phyloP scores from a whole-genome alignment of 768 basidiomycete species.

The Hygrocybe punicea region DNA sequence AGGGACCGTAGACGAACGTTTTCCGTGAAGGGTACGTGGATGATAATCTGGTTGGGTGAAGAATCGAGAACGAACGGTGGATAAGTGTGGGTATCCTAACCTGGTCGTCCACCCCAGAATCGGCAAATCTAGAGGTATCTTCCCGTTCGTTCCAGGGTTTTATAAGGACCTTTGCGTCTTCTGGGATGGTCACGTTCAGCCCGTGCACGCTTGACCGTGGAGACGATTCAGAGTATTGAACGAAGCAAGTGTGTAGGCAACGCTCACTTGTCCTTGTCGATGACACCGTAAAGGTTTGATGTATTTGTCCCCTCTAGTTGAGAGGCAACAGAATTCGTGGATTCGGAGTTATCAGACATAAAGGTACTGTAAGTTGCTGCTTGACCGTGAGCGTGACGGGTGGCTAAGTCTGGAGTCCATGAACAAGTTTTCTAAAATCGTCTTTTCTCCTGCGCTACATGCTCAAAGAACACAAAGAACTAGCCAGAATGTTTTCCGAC shows the following conservation, averaged over 20 bases:
- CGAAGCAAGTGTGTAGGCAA: neutral
- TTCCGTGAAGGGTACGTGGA: conserved; percentile 78
- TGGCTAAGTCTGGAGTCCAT: neutral
- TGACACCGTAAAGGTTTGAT: conserved; percentile 55
- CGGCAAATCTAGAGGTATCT: conserved; percentile 58
- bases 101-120: conserved; percentile 86
- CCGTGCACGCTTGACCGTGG: conserved; percentile 69
- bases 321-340: conserved; percentile 42
- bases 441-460: neutral
- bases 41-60: conserved; percentile 53
- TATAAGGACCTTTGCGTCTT: conserved; percentile 70
- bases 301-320: conserved; percentile 47
- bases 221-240: conserved; percentile 5
- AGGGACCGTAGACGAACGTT: conserved; percentile 74
- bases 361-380: no score
- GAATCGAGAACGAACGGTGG: conserved; percentile 9
- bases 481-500: neutral
- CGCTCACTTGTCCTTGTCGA: conserved; percentile 67
- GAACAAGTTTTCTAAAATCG: neutral
- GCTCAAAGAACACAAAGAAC: neutral
- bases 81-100: conserved; percentile 34
- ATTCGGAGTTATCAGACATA: conserved; percentile 26
- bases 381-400: neutral
- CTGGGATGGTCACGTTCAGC: conserved; percentile 75
- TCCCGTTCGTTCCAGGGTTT: conserved; percentile 83